phyloP scores from a whole-genome alignment of 75 land plant genomes.

The Cunninghamia lanceolata region DNA sequence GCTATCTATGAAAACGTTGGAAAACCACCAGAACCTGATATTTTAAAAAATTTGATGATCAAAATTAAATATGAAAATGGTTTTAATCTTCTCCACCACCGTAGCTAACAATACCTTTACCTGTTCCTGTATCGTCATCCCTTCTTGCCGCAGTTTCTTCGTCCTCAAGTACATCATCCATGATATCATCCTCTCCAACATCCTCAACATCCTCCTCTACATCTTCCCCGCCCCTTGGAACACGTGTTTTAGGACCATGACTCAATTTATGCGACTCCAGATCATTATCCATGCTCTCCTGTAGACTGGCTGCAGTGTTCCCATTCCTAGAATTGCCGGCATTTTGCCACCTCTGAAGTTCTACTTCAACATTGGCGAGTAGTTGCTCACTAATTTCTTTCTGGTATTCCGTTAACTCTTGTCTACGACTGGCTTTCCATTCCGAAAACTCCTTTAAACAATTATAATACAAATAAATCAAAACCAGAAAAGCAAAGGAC shows the following conservation, averaged over 20 bases:
- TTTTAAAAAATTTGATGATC: background rate
- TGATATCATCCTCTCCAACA: constrained; percentile 63
- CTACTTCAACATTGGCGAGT: constrained; percentile 72
- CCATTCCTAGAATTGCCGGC: constrained; percentile 44
- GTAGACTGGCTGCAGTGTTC: constrained; percentile 33
- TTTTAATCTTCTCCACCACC: constrained; percentile 1
- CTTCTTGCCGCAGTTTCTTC: constrained; percentile 34
- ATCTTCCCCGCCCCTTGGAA: constrained; percentile 36
- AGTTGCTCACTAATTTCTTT: constrained; percentile 65
- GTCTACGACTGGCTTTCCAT: constrained; percentile 79
- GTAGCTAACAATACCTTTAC: constrained; percentile 1
- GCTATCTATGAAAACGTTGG: background rate
- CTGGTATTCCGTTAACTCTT: constrained; percentile 77
- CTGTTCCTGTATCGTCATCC: constrained; percentile 28
- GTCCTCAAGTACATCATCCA: constrained; percentile 53
- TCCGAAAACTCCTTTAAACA: constrained; percentile 57
- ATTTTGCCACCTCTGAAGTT: constrained; percentile 78
- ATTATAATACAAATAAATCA: background rate
- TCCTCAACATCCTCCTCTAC: constrained; percentile 72
- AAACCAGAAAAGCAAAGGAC: background rate
- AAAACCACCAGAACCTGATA: background rate
- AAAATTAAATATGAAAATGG: background rate
- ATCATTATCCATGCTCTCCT: constrained; percentile 70
- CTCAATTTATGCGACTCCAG: constrained; percentile 55
- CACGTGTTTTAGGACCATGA: constrained; percentile 62